Evolutionary conservation across 495 filamentous ascomycete genomes (phyloP), one percentile per base, ranked within the genome.

Genomic region (Aspergillus homomorphus): DNA sequence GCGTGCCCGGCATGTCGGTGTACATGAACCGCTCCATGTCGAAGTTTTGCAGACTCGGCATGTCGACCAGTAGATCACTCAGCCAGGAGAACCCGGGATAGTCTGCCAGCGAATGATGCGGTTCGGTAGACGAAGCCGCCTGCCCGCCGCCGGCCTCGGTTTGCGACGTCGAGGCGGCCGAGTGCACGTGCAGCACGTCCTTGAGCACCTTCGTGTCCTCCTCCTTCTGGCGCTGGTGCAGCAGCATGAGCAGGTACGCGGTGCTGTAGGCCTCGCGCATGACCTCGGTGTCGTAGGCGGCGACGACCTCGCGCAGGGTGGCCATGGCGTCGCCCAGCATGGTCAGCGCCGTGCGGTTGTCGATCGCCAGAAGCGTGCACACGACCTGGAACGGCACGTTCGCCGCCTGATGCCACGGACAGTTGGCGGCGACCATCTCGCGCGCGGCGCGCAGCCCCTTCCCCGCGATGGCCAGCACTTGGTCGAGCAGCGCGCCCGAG

Each of bases 311-410:
- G 18, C 76, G 66, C 6, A 85, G 67, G 4, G 77, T 77, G n/a
- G 64, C 68, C 74, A 85, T 76, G 0, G 82, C 79, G n/a, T 74
- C 72, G 12, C 70, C 64, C 6, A 85, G 64, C 56, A 80, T 61
- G 7, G 60, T 66, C 16, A 84, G 59, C 12, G 78, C 78, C 2
- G 77, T 69, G 0, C 73, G 69, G 18, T 68, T 81, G 46, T 81
- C 80, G 26, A 84, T 80, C 1, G 80, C 76, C 16, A 85, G 65
- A 3, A 82, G 68, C 0, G 80, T 72, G 56, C 80, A 82, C 49
- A 84, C 69, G 6, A 77, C 70, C 56, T 85, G 82, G 58, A 85
- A 84, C 0, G 82, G 77, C 1, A 80, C 77, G 48, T 82, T 78
- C 21, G 79, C 76, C 12, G 80, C 69, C 56, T 83, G 78, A 57